Evolutionary conservation across 768 basidiomycete genomes (phyloP).

Genomic region (Trametes maxima): DNA sequence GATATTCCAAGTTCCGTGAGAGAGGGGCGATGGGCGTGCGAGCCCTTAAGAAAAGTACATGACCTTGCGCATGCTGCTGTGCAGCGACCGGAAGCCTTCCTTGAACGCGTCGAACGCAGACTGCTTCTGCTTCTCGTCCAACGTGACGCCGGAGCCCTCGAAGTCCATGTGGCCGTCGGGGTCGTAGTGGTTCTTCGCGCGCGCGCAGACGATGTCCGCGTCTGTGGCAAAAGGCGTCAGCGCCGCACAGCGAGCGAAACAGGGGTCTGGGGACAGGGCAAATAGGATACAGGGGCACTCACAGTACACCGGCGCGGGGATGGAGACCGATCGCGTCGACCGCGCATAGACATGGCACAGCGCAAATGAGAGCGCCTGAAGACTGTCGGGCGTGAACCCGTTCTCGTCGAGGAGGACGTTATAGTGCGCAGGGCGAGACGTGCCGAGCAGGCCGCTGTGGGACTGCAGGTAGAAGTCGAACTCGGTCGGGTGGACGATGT

Average conservation of each 20-base stretch:
- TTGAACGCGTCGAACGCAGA: slow-evolving; percentile 46
- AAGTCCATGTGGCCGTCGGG: slow-evolving; percentile 59
- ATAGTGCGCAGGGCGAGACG: slow-evolving; percentile 69
- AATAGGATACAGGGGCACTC: slow-evolving; percentile 28
- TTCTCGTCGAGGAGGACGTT: slow-evolving; percentile 57
- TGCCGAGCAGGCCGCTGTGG: slow-evolving; percentile 78
- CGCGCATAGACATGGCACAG: slow-evolving; percentile 83
- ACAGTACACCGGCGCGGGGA: slow-evolving; percentile 85
- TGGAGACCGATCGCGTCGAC: slow-evolving; percentile 79
- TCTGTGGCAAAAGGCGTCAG: slow-evolving; percentile 42
- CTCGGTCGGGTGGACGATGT: slow-evolving; percentile 69
- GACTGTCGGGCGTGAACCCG: slow-evolving; percentile 63
- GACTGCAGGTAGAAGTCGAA: slow-evolving; percentile 81
- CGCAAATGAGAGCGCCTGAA: slow-evolving; percentile 73
- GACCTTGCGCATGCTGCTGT: slow-evolving; percentile 45
- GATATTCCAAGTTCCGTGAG: no score
- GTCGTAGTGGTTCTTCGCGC: slow-evolving; percentile 81
- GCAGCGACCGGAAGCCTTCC: slow-evolving; percentile 57
- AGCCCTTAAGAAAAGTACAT: slow-evolving; percentile 42
- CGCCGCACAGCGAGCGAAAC: not conserved
- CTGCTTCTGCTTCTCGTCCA: slow-evolving; percentile 37
- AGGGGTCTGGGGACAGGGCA: not conserved
- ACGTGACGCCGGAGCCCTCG: slow-evolving; percentile 59
- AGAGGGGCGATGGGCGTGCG: not conserved
- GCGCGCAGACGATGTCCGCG: slow-evolving; percentile 74